A percentile compares a stretch with the other conserved stretches of the same genome.
Conservation (phyloP, 345 rosid species). For the Atalantia buxifolia region DNA sequence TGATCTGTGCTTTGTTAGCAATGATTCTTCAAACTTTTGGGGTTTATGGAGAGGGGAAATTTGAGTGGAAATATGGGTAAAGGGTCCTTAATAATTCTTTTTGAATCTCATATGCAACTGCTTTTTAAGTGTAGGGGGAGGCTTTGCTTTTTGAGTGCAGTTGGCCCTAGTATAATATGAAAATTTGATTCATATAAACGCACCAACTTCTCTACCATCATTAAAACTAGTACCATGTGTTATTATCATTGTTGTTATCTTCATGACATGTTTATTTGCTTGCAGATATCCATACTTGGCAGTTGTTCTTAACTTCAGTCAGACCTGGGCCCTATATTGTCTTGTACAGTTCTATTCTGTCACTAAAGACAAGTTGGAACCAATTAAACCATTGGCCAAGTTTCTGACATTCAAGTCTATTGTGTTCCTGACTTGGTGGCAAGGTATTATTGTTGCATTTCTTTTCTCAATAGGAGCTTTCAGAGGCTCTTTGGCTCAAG, state of each 20-base stretch:
- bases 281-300: conserved; percentile 96
- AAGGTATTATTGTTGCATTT: conserved; percentile 91
- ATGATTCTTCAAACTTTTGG: conserved; percentile 92
- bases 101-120: background rate
- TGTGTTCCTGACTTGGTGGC: conserved; percentile 99
- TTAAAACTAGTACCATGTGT: background rate
- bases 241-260: background rate
- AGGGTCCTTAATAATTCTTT: conserved; percentile 8
- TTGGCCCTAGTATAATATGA: background rate
- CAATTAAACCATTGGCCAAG: conserved; percentile 94
- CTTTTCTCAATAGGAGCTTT: conserved; percentile 86
- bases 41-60: conserved; percentile 98
- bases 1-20: conserved; percentile 91
- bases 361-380: conserved; percentile 79
- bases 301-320: conserved; percentile 94
- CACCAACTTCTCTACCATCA: background rate
- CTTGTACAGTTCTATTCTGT: conserved; percentile 93
- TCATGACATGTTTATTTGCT: conserved; percentile 11
- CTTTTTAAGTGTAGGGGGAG: background rate
- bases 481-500: conserved; percentile 83
- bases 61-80: conserved; percentile 94
- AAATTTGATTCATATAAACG: background rate
- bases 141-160: background rate
- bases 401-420: conserved; percentile 93
- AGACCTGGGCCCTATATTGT: conserved; percentile 96